A percentile compares a stretch with the other conserved stretches of the same genome.
phyloP scores from a whole-genome alignment of 106 monocot species.

The Allium fistulosum region DNA sequence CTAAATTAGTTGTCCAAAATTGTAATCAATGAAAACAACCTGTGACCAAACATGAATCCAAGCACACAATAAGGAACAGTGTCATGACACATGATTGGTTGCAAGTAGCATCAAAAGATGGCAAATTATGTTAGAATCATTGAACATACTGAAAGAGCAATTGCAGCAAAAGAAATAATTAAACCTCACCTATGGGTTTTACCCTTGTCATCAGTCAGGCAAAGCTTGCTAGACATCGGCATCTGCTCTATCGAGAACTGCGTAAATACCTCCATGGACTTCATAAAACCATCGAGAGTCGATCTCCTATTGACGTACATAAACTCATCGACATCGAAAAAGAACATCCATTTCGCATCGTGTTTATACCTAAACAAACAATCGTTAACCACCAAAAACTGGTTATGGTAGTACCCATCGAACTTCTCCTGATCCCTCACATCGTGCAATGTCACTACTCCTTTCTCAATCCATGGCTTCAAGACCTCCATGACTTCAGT shows the following conservation, averaged over 20 bases:
- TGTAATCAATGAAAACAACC: too few species aligned
- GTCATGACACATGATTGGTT: too few species aligned
- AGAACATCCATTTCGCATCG: constrained; percentile 67
- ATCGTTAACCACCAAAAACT: constrained; percentile 80
- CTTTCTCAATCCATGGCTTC: constrained; percentile 61
- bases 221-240: constrained; percentile 56
- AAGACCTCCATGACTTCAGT: constrained; percentile 52
- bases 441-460: constrained; percentile 52
- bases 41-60: too few species aligned
- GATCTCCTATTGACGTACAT: constrained; percentile 28
- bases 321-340: constrained; percentile 87
- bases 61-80: too few species aligned
- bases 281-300: constrained; percentile 20
- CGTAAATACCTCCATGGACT: constrained; percentile 23
- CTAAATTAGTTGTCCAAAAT: too few species aligned
- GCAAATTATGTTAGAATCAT: too few species aligned
- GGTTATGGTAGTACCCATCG: constrained; percentile 88
- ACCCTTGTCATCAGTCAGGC: constrained; percentile 16
- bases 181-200: constrained; percentile 21
- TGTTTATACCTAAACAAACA: constrained; percentile 54
- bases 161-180: background rate
- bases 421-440: constrained; percentile 57
- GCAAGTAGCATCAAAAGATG: too few species aligned
- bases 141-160: too few species aligned
- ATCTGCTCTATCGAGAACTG: constrained; percentile 66